Evolutionary conservation across 345 rosid genomes (phyloP).

Genomic region (Linum usitatissimum): DNA sequence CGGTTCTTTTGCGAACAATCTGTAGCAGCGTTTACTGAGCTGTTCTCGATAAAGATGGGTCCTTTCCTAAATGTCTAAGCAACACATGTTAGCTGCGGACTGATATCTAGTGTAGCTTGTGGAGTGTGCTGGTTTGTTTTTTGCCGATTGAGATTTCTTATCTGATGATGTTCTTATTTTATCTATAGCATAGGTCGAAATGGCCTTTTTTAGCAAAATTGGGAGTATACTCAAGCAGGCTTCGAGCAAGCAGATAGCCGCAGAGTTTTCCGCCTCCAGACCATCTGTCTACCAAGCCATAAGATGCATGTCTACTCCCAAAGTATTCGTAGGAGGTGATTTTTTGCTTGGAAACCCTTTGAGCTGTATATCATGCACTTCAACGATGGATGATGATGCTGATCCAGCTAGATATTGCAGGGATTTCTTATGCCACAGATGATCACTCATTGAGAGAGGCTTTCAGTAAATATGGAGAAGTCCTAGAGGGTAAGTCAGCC

Average conservation of each 20-base stretch:
- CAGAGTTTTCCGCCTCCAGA: conserved; percentile 35
- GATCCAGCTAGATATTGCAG: conserved; percentile 26
- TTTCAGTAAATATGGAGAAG: conserved; percentile 72
- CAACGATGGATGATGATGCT: neutral
- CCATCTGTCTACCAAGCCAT: conserved; percentile 65
- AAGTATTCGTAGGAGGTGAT: conserved; percentile 79
- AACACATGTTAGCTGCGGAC: too few relatives aligned
- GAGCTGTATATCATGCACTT: neutral
- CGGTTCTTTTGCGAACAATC: too few relatives aligned
- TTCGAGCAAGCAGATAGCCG: conserved; percentile 35
- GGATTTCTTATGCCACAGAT: conserved; percentile 60
- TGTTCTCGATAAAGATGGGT: too few relatives aligned
- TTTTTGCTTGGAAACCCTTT: neutral
- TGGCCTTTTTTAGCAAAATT: conserved; percentile 77
- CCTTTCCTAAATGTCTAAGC: too few relatives aligned
- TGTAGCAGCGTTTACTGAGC: too few relatives aligned
- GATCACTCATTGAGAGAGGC: conserved; percentile 55
- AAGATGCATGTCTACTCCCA: conserved; percentile 70
- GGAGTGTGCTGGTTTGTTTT: neutral
- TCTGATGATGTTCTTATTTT: neutral
- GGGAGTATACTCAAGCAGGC: conserved; percentile 67
- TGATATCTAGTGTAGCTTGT: too few relatives aligned
- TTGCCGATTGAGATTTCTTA: neutral
- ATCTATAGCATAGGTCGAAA: conserved; percentile 7
- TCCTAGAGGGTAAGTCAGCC: conserved; percentile 44